Conservation (phyloP, 768 basidiomycete species). For the Nidularia pulvinata region DNA sequence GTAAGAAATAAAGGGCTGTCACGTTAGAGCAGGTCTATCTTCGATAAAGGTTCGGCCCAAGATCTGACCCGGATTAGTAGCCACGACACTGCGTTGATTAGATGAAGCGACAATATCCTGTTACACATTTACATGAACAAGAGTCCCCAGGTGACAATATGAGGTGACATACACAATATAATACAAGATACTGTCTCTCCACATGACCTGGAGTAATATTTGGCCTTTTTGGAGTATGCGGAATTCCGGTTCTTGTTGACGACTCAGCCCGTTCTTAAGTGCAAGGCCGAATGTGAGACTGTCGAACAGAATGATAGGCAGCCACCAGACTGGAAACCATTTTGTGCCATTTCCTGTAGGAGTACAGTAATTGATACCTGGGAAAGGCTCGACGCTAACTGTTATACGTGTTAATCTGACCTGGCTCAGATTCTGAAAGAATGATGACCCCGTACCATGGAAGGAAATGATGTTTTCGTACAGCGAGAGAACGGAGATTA, state of each 20-base stretch:
- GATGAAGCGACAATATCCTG: neutral
- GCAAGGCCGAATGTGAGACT: neutral
- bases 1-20: no score
- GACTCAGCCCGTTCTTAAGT: neutral
- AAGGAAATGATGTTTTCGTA: no score
- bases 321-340: conserved; percentile 5
- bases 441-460: no score
- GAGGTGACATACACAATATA: conserved; percentile 1
- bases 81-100: neutral
- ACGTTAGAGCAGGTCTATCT: no score
- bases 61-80: neutral
- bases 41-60: no score
- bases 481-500: no score
- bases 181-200: conserved; percentile 2
- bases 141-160: neutral
- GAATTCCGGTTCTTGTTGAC: neutral
- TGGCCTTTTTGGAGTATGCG: neutral
- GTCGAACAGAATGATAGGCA: conserved; percentile 3
- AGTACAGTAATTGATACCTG: neutral
- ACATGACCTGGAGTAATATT: neutral
- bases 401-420: no score
- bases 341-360: neutral
- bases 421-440: no score
- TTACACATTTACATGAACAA: neutral
- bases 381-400: conserved; percentile 1